Base-by-base conservation (phyloP, 306 rosid species). In the Senna tora region DNA sequence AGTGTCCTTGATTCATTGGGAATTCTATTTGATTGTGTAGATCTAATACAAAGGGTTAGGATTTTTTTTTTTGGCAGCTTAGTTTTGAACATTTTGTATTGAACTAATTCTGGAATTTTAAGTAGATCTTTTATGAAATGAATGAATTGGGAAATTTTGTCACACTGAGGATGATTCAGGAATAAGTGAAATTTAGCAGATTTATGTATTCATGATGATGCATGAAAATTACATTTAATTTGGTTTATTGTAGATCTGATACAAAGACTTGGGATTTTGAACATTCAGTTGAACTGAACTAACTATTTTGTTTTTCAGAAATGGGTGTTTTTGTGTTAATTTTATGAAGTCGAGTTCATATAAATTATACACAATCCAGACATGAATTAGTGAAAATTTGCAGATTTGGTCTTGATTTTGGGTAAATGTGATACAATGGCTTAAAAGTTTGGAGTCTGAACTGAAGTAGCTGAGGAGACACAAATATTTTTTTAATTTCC, bases 31-130 rank as follows among this genome's bases (percentile, higher is more conserved):
- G 45, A 39, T 22, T 67, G 62, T 25, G 22, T 67, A 20, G 22
- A 69, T 77, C 72, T 62, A 16, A 49, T 60, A 15, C 36, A 63
- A 41, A 17, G 50, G 39, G 19, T 51, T 9, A 39, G 20, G 43
- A 15, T 62, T 69, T 17, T 11, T 16, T n/a, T 62, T 69, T 17
- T 11, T 16, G 16, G 28, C 51, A 20, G 68, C 45, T 43, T 52
- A 32, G 28, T 59, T 22, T 62, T 65, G 43, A 65, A 53, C 45
- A 52, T 38, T 53, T 20, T 2, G 56, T 63, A 11, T 38, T 45
- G 52, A 41, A 41, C 13, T 41, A 10, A 7, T 41, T 41, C 5
- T 36, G 6, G 39, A 36, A 5, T 36, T 36, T 7, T 6, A 33
- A 6, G 4, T 33, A 33, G 38, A 33, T 33, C 38, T 33, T 33